phyloP scores from a whole-genome alignment of 805 yeast species.

The Alloascoidea africana region DNA sequence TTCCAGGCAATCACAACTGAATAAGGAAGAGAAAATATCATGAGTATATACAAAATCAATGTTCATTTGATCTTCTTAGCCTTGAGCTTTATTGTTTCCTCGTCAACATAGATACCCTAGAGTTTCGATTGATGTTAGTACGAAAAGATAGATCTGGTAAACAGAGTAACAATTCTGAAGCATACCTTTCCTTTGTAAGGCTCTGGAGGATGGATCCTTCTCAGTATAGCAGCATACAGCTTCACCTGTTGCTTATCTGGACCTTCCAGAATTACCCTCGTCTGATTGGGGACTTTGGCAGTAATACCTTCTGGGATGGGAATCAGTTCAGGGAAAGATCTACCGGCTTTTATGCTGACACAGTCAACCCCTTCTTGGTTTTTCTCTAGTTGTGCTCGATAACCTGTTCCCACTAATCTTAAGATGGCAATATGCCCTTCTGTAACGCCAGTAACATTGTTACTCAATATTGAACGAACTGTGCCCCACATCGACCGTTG shows the following conservation, averaged over 20 bases:
- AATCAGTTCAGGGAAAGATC: constrained; percentile 64
- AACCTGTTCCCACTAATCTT: constrained; percentile 93
- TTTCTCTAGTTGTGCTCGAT: constrained; percentile 69
- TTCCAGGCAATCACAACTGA: no score
- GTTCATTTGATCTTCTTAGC: constrained; percentile 80
- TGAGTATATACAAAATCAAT: no score
- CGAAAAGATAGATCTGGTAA: neutral
- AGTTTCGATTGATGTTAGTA: neutral
- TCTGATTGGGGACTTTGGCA: constrained; percentile 71
- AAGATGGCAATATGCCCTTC: constrained; percentile 87
- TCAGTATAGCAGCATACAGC: constrained; percentile 75
- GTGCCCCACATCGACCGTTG: constrained; percentile 97
- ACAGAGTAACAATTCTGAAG: neutral
- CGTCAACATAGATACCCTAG: constrained; percentile 74
- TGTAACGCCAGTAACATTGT: constrained; percentile 73
- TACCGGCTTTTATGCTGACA: constrained; percentile 77
- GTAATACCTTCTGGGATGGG: constrained; percentile 63
- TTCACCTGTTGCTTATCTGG: constrained; percentile 76
- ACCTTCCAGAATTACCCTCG: constrained; percentile 77
- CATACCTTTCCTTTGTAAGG: constrained; percentile 82
- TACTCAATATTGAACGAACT: constrained; percentile 59
- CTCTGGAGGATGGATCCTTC: constrained; percentile 88
- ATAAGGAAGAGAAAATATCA: no score
- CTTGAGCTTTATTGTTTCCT: constrained; percentile 82
- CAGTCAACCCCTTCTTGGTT: constrained; percentile 30